Percentiles rank a stretch among this genome's conserved stretches.
Conservation (phyloP, 1,139 yeast genomes). For the Yamadazyma sp. region DNA sequence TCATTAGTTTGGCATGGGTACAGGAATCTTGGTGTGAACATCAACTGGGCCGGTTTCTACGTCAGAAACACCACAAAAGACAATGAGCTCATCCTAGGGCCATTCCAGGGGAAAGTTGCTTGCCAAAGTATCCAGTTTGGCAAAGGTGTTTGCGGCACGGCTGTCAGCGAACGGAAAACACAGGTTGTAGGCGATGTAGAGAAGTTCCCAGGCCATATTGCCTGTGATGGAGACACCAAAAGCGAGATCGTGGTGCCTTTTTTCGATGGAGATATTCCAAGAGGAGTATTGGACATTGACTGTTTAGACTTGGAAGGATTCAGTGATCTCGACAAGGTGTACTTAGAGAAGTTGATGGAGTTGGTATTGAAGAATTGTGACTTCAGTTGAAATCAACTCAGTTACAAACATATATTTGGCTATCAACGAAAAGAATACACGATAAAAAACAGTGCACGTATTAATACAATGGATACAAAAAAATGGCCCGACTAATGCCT, state of each 20-base stretch:
- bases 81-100: constrained; percentile 72
- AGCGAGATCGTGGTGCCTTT: constrained; percentile 94
- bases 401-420: neutral
- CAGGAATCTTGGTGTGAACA: constrained; percentile 53
- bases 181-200: constrained; percentile 79
- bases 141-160: constrained; percentile 88
- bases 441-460: constrained; percentile 1
- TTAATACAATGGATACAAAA: constrained; percentile 1
- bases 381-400: too few relatives aligned
- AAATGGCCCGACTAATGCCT: neutral
- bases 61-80: constrained; percentile 37
- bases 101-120: constrained; percentile 96
- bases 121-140: constrained; percentile 82
- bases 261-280: constrained; percentile 37
- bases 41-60: constrained; percentile 96
- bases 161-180: constrained; percentile 57
- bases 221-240: constrained; percentile 93
- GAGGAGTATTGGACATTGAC: constrained; percentile 88
- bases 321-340: constrained; percentile 56
- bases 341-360: constrained; percentile 59
- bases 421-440: constrained; percentile 2
- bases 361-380: constrained; percentile 52
- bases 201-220: constrained; percentile 87
- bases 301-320: constrained; percentile 67
- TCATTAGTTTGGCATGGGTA: constrained; percentile 89